Evolutionary conservation across 1,284 basidiomycete species (phyloP).

Genomic region (Rhizopogon hawkerae): DNA sequence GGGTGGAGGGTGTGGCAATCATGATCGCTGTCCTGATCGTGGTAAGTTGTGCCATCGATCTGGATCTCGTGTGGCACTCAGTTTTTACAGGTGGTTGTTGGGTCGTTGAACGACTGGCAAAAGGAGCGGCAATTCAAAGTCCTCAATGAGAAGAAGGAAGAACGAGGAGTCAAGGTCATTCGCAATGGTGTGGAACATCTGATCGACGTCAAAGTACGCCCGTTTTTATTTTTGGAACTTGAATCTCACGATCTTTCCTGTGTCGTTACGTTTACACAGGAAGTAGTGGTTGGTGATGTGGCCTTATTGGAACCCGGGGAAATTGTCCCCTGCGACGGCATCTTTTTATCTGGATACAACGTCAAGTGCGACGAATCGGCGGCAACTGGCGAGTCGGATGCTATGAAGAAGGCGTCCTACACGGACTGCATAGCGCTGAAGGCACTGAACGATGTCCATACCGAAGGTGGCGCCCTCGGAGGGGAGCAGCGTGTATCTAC

Average conservation of each 20-base stretch:
- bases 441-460: conserved; percentile 15
- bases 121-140: conserved; percentile 94
- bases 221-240: not conserved
- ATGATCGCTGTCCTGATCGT: conserved; percentile 84
- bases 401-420: conserved; percentile 84
- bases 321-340: conserved; percentile 90
- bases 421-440: conserved; percentile 58
- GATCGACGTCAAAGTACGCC: conserved; percentile 68
- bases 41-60: conserved; percentile 33
- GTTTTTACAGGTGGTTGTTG: conserved; percentile 63
- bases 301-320: conserved; percentile 92
- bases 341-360: conserved; percentile 89
- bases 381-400: conserved; percentile 93
- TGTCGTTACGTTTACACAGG: conserved; percentile 32
- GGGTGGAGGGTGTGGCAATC: conserved; percentile 98
- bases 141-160: conserved; percentile 94
- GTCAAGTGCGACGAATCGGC: conserved; percentile 96
- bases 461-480: conserved; percentile 19
- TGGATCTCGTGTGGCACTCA: conserved; percentile 5
- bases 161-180: conserved; percentile 87
- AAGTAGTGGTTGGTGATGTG: conserved; percentile 92
- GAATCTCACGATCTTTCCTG: not conserved
- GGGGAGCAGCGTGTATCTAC: conserved; percentile 22
- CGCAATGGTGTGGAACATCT: conserved; percentile 74
- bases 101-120: conserved; percentile 90